Percentiles rank a stretch among this genome's conserved stretches.
phyloP scores from a whole-genome alignment of 495 filamentous ascomycete genomes.

The Penicillium arizonense region DNA sequence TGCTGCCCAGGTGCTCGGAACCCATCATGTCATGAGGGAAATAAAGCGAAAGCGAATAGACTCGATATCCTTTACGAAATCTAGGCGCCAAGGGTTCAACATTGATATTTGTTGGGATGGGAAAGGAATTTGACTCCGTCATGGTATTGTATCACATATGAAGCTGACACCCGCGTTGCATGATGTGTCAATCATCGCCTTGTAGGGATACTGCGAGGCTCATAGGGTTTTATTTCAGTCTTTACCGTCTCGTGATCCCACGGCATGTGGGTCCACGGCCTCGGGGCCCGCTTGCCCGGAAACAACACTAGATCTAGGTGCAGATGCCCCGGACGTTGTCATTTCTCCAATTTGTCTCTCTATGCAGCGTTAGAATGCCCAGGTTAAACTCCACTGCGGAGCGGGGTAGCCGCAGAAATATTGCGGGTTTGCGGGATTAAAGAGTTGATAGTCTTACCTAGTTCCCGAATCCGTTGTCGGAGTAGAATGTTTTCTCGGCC shows the following conservation, averaged over 20 bases:
- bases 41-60: neutral
- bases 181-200: neutral
- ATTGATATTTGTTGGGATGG: neutral
- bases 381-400: constrained; percentile 4
- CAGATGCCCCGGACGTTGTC: constrained; percentile 16
- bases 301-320: constrained; percentile 10
- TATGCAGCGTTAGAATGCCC: constrained; percentile 8
- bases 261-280: constrained; percentile 19
- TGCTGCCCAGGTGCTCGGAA: no score
- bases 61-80: neutral
- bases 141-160: neutral
- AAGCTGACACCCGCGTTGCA: neutral
- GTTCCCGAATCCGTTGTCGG: constrained; percentile 75
- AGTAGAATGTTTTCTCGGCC: constrained; percentile 93
- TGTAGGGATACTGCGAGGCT: neutral
- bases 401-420: neutral
- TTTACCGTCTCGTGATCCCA: constrained; percentile 24
- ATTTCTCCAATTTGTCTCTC: constrained; percentile 40
- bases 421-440: neutral
- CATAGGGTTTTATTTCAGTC: constrained; percentile 10
- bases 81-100: neutral
- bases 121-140: neutral
- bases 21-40: neutral
- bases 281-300: constrained; percentile 25
- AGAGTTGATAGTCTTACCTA: constrained; percentile 39